phyloP scores from a whole-genome alignment of 441 rosid genomes.

The Pelargonium myrrhifolium region DNA sequence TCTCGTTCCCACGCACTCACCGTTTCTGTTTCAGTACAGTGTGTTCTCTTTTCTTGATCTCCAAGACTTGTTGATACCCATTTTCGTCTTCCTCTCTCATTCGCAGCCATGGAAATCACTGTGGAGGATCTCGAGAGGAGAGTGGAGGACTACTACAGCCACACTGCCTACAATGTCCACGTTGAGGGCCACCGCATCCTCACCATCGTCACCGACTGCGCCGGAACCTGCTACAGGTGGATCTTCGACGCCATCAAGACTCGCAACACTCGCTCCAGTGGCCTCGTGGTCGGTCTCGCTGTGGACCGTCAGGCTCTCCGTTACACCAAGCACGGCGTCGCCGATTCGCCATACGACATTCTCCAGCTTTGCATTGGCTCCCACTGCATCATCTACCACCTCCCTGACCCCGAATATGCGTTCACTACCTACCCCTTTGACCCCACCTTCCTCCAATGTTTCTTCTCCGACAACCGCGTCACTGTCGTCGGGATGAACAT shows the following conservation, averaged over 20 bases:
- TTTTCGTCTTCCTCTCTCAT: neutral
- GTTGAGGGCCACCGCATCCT: neutral
- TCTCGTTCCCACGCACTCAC: neutral
- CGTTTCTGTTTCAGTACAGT: neutral
- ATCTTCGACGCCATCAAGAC: neutral
- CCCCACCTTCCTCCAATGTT: neutral
- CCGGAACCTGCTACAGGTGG: neutral
- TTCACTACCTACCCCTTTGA: neutral
- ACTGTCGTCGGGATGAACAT: neutral
- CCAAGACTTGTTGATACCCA: neutral
- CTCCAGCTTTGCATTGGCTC: neutral
- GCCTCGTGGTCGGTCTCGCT: neutral
- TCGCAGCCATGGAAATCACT: neutral
- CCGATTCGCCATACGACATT: neutral
- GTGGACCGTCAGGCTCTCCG: neutral
- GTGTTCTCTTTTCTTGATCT: neutral
- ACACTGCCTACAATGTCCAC: neutral
- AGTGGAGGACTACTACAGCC: neutral
- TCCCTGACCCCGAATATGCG: neutral
- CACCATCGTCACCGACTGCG: neutral
- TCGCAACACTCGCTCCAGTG: neutral
- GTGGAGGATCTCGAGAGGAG: neutral
- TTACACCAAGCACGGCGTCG: neutral
- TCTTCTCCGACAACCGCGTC: neutral
- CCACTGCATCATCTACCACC: neutral